A percentile compares a stretch with the other conserved stretches of the same genome.
Evolutionary conservation across 257 asterid genomes (phyloP).

Genomic region (Solanum piurae): DNA sequence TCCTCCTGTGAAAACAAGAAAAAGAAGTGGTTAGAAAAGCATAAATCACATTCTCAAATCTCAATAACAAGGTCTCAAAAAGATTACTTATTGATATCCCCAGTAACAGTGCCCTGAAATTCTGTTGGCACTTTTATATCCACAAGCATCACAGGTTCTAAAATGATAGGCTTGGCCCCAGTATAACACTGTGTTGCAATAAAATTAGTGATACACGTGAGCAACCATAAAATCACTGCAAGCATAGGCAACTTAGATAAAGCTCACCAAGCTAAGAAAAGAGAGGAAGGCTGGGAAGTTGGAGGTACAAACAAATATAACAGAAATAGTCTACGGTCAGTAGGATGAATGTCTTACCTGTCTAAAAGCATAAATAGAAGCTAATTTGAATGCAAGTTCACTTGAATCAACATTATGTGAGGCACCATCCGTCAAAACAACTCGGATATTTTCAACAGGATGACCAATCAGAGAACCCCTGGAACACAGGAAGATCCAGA

Average conservation of each 20-base stretch:
- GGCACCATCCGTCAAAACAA: slow-evolving; percentile 85
- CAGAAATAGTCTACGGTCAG: not conserved
- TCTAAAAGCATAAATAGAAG: slow-evolving; percentile 94
- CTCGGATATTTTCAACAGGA: slow-evolving; percentile 86
- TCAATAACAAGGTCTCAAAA: not conserved
- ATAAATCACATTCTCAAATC: slow-evolving; percentile 1
- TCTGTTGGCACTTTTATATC: slow-evolving; percentile 82
- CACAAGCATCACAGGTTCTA: slow-evolving; percentile 96
- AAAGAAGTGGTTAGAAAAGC: not conserved
- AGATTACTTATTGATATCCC: slow-evolving; percentile 75
- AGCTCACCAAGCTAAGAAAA: not conserved
- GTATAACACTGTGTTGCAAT: slow-evolving; percentile 46
- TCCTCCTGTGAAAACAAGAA: slow-evolving; percentile 50
- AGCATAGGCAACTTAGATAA: not conserved
- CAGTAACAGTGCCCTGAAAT: slow-evolving; percentile 89
- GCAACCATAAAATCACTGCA: not conserved
- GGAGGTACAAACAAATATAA: not conserved
- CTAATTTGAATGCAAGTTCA: slow-evolving; percentile 98
- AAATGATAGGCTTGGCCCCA: slow-evolving; percentile 72
- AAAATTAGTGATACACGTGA: not conserved
- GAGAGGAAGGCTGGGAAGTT: not conserved
- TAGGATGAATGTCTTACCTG: slow-evolving; percentile 43
- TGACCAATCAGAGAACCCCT: slow-evolving; percentile 99
- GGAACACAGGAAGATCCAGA: slow-evolving; percentile 18
- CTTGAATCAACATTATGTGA: slow-evolving; percentile 98